phyloP scores from a whole-genome alignment of 768 basidiomycete species.

The Lanmaoa rubissima region DNA sequence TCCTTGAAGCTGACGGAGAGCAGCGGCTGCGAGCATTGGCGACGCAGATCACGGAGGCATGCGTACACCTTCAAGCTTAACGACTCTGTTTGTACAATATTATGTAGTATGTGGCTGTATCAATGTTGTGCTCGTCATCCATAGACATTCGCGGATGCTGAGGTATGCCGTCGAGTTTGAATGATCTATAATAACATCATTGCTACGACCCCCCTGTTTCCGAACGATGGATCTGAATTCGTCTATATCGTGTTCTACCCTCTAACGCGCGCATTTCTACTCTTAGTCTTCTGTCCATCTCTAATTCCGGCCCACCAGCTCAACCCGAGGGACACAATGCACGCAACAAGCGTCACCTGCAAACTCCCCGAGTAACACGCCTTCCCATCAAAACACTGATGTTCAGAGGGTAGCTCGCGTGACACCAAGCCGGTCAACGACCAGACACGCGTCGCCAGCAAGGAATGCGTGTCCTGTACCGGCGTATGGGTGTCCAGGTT shows the following conservation, averaged over 20 bases:
- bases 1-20: too few species aligned
- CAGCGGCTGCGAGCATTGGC: too few species aligned
- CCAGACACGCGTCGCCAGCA: background rate
- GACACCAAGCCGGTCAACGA: background rate
- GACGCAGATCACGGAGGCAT: too few species aligned
- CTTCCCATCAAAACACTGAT: conserved; percentile 55
- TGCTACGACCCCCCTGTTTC: too few species aligned
- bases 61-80: too few species aligned
- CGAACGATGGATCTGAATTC: too few species aligned
- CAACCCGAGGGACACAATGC: conserved; percentile 35
- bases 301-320: conserved; percentile 39
- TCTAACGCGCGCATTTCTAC: background rate
- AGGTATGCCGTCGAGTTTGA: too few species aligned
- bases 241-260: background rate
- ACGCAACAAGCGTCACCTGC: conserved; percentile 42
- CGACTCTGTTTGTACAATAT: too few species aligned
- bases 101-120: too few species aligned
- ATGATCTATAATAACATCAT: too few species aligned
- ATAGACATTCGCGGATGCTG: too few species aligned
- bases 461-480: background rate
- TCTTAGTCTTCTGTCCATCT: conserved; percentile 19
- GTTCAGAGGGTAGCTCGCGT: conserved; percentile 29
- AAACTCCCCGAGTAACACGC: conserved; percentile 61
- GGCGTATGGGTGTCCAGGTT: conserved; percentile 73
- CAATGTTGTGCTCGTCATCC: too few species aligned